Evolutionary conservation across 78 protist species (phyloP), one percentile per base, ranked within the genome.

Genomic region (Emiliania huxleyi): DNA sequence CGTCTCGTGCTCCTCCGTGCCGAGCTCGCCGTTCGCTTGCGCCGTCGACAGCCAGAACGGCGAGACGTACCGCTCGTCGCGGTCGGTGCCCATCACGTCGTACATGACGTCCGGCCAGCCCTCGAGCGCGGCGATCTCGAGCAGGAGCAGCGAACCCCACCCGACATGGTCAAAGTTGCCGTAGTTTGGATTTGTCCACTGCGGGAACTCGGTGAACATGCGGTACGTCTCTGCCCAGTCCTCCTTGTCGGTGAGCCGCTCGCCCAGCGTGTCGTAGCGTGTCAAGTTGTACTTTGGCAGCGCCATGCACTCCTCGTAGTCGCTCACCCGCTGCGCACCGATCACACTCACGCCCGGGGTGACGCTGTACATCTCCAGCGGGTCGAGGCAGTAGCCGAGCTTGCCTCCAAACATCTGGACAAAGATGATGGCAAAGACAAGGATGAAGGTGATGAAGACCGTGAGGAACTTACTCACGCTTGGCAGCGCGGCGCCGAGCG

Each of bases 391-490:
- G n/a, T n/a, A 18, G 22, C 55, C 42, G 69, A 46, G 0, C 55
- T 19, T 0, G n/a, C 91, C 93, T 2, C 44, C n/a, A 55, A 87
- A 87, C 73, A 75, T 35, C 89, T 93, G 37, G 26, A 95, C 94
- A 33, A 96, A 96, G 22, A 95, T 3, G 55, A 95, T 90, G 48
- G 93, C 87, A 48, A 83, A 94, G 77, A 96, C 75, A 35, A 85
- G 3, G 37, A 91, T 71, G 90, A 94, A 71, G 42, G 94, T 25
- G 15, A 69, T 0, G n/a, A 52, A 35, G 40, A 96, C 90, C 35
- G 85, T 4, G 35, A 55, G 0, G 43, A 94, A 95, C 77, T 87
- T 90, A 55, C n/a, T 0, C 49, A 95, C n/a, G 37, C 90, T 92
- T 0, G 97, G 97, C 8, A 91, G 33, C 79, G 90, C 22, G 37